Conservation (phyloP, 176 grass and related monocot genomes). For the Musa acuminata region DNA sequence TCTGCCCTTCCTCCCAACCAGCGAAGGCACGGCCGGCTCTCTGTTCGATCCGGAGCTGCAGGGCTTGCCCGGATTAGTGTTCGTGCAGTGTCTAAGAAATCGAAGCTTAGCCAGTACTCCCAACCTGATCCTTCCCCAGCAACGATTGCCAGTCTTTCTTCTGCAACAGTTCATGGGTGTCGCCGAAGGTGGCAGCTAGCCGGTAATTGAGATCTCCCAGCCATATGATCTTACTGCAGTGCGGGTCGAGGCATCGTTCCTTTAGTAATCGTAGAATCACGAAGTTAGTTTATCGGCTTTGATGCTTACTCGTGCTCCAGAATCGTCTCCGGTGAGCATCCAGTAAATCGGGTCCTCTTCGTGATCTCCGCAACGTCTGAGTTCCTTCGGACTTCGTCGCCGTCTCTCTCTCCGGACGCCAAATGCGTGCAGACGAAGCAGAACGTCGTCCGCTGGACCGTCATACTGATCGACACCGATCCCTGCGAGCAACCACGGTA, state of each 20-base stretch:
- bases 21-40: slow-evolving; percentile 56
- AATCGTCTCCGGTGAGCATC: slow-evolving; percentile 52
- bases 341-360: slow-evolving; percentile 46
- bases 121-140: slow-evolving; percentile 61
- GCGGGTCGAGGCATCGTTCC: background rate
- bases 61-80: background rate
- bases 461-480: slow-evolving; percentile 82
- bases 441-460: slow-evolving; percentile 39
- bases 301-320: slow-evolving; percentile 73
- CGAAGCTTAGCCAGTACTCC: background rate
- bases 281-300: background rate
- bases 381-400: slow-evolving; percentile 72
- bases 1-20: slow-evolving; percentile 75
- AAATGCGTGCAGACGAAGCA: slow-evolving; percentile 94
- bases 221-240: slow-evolving; percentile 74
- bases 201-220: slow-evolving; percentile 89
- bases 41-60: slow-evolving; percentile 57
- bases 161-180: slow-evolving; percentile 34
- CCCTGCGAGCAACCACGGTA: slow-evolving; percentile 25
- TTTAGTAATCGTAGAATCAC: background rate
- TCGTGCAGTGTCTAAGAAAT: background rate
- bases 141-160: slow-evolving; percentile 50
- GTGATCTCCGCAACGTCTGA: slow-evolving; percentile 59
- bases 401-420: slow-evolving; percentile 84
- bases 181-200: slow-evolving; percentile 16